Evolutionary conservation across 2,329 filamentous ascomycete species (phyloP), one percentile per base, ranked within the genome.

Genomic region (Thermomyces lanuginosus): DNA sequence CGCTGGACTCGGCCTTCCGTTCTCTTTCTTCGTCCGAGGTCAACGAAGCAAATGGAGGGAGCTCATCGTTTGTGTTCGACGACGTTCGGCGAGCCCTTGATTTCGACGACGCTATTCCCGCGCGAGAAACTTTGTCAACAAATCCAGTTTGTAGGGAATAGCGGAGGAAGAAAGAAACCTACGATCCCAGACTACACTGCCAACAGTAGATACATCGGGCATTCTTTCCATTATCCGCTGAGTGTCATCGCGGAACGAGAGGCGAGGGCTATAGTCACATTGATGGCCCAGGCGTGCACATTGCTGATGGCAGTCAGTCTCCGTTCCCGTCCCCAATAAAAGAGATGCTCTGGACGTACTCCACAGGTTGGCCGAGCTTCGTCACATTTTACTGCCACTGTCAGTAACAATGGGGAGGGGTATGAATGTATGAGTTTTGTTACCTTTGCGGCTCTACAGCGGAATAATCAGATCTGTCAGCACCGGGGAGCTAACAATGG

Each of bases 1-100:
- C 48, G 19, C 53, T 53, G 5, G 47, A 48, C 27, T 61, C 56
- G 9, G 67, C 67, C 40, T 71, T 71, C 31, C 51, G 56, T 40
- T 72, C 67, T 21, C 67, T 53, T 15, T 71, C 67, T 36, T 69
- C 65, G 33, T 72, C 66, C 15, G 55, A 68, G 1, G 55, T 63
- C 28, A 72, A 53, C 8, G 49, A 43, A 16, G 58, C 45, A 43
- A 71, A 72, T 2, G 61, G 60, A 11, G 66, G 66, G 8, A 71
- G 48, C n/a, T 56, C 44, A 39, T 69, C 63, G 12, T 50, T 42
- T 7, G 37, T n/a, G n/a, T 26, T 33, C 8, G 37, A 40, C 16
- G 49, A 49, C 27, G 45, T 45, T 11, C 42, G 40, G 11, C 43
- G 29, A 22, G 29, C 29, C 10, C 24, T 26, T 16, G 28, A 18